A percentile compares a stretch with the other conserved stretches of the same genome.
Conservation (phyloP, 306 rosid species). For the Vicia faba region DNA sequence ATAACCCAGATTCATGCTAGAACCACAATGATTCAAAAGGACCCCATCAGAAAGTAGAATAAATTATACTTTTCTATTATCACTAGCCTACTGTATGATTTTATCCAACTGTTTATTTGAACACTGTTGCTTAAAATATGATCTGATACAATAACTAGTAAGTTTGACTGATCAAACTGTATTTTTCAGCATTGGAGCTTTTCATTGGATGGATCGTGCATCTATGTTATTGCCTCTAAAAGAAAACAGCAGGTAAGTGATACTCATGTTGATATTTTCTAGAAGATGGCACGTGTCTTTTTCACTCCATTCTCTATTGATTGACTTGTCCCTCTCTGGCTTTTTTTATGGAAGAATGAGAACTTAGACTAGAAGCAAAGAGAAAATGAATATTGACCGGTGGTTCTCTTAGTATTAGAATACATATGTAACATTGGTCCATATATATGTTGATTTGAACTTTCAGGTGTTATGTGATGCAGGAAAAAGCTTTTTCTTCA, state of each 20-base stretch:
- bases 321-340: neutral
- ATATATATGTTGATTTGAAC: conserved; percentile 37
- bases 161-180: conserved; percentile 31
- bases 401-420: conserved; percentile 21
- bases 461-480: conserved; percentile 33
- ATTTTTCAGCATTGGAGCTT: conserved; percentile 82
- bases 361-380: conserved; percentile 16
- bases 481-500: conserved; percentile 78
- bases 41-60: neutral
- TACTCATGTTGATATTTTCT: conserved; percentile 28
- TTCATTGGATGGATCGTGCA: conserved; percentile 91
- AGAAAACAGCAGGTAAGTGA: conserved; percentile 55
- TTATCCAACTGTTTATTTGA: conserved; percentile 24
- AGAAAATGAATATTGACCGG: conserved; percentile 11
- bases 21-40: neutral
- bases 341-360: conserved; percentile 19
- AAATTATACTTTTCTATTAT: neutral
- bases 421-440: neutral
- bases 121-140: conserved; percentile 7
- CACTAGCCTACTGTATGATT: conserved; percentile 14
- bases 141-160: conserved; percentile 31
- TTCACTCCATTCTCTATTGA: conserved; percentile 16
- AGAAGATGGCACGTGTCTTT: conserved; percentile 8
- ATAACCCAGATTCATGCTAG: neutral
- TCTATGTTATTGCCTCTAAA: conserved; percentile 59